Base-by-base conservation (phyloP, 2,329 filamentous ascomycete genomes). In the Xylariales sp. region DNA sequence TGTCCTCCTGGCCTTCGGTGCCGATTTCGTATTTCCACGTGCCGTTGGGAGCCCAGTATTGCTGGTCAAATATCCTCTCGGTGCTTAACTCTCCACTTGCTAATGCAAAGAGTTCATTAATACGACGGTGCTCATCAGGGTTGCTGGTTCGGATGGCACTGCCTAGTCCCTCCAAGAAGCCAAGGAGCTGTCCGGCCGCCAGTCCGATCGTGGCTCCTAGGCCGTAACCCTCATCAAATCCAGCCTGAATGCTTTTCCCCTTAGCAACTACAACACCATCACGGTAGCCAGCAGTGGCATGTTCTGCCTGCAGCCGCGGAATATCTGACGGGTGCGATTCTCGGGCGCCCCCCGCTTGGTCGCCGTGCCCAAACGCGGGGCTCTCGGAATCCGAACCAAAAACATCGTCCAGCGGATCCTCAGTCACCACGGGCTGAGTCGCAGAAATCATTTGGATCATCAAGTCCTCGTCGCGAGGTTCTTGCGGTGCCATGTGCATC, bases 161-260 rank as follows among this genome's bases (percentile, higher is more conserved):
- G 1, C 68, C 61, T 15, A 95, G 62, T 0, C 85, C 88, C 53
- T 95, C 87, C 5, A 96, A 55, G 4, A 87, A 65, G 0, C 93
- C 93, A 4, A 95, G 60, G 11, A 94, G 65, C 47, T 79, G 80
- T 0, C 93, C 93, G 0, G 81, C 83, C 19, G 74, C 72, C 46
- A 85, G 60, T 0, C 91, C 93, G 20, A 97, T 66, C 36, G 83
- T 81, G 1, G 88, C 90, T 11, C 93, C 93, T 1, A 97, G 70
- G 12, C 80, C 72, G 58, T 89, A 97, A 0, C 91, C 91, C 47
- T 91, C 87, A 57, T 98, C 93, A 55, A 98, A 97, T 0, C 91
- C 91, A 12, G 72, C 72, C 62, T 98, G 93, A 18, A 96, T 78
- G 52, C 81, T 84, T 33, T 72, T 65, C 18, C 77, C 76, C 59